Evolutionary conservation across 768 basidiomycete species (phyloP), one percentile per base, ranked within the genome.

Genomic region (Cantharellus cinnabarinus): DNA sequence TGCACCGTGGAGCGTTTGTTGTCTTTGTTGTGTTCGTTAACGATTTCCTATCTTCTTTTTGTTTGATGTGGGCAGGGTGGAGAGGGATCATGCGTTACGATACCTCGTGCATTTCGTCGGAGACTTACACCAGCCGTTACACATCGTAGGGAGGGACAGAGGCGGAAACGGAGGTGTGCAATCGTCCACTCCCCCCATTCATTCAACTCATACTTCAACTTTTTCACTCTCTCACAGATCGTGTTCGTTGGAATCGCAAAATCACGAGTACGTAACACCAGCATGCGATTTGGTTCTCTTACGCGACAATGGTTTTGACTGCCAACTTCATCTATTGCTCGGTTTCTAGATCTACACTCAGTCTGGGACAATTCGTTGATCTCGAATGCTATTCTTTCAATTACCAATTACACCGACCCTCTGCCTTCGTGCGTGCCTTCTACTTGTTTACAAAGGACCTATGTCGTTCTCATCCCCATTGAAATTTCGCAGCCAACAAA

Each of bases 51-150:
- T 7, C 7, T 34, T 10, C 56, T 57, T 14, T 5, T 41, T 15
- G 38, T 57, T 14, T 14, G 37, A 14, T 42, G 7, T 57, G 41
- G 5, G 5, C 2, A 69, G 71, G 14, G 68, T 62, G 3, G 69
- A 67, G 5, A 81, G 81, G 2, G 80, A 83, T 65, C 85, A 89
- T 64, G 87, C 94, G 2, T 74, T 97, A 65, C 85, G 87, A 68
- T 99, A 95, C 73, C 73, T 99, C 40, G 77, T 93, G 39, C 95
- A 99, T 69, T 97, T 89, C 65, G 58, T 95, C 5, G 91, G 94
- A 0, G 94, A 97, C 68, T 74, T 94, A 75, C 94, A 95, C 65
- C 82, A 85, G 77, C 94, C 94, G 3, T 72, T 99, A 58, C 94
- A 99, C 68, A 76, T 99, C 42, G 85, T 85, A 0, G 88, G 88